A percentile compares a stretch with the other conserved stretches of the same genome.
Evolutionary conservation across 1,284 basidiomycete species (phyloP).

Genomic region (Retiboletus fuscus): DNA sequence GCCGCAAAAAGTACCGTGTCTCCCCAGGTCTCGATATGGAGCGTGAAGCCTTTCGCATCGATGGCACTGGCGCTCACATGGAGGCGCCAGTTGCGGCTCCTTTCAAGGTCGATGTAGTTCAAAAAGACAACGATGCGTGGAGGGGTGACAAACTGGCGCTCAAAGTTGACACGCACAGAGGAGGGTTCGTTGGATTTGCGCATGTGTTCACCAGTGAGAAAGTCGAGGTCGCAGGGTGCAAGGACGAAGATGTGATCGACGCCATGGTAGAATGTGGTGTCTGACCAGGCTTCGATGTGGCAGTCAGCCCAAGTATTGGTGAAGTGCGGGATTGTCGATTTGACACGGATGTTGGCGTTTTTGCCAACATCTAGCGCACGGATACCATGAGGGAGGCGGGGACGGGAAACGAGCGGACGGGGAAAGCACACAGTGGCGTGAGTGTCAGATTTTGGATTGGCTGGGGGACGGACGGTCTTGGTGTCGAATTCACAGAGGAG

Average conservation of each 20-base stretch:
- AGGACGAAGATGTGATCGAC: conserved; percentile 25
- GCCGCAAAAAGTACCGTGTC: conserved; percentile 26
- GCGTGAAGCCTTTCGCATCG: conserved; percentile 34
- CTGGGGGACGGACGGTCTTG: conserved; percentile 3
- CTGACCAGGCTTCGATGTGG: conserved; percentile 26
- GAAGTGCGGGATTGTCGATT: conserved; percentile 18
- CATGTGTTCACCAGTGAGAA: conserved; percentile 37
- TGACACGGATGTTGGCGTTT: conserved; percentile 24
- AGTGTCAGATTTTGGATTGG: conserved; percentile 25
- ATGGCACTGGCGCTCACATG: conserved; percentile 24
- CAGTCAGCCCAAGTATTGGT: conserved; percentile 31
- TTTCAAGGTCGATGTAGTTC: conserved; percentile 35
- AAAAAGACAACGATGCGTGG: conserved; percentile 40
- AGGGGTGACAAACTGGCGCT: conserved; percentile 39
- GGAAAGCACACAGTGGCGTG: conserved; percentile 26
- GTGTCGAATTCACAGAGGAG: conserved; percentile 35
- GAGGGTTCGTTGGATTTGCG: conserved; percentile 11
- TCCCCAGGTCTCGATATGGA: conserved; percentile 32
- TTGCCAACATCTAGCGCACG: conserved; percentile 25
- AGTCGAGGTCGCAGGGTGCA: conserved; percentile 36
- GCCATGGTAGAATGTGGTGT: conserved; percentile 21
- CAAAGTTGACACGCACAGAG: conserved; percentile 30
- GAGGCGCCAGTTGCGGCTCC: conserved; percentile 28
- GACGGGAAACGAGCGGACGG: conserved; percentile 30
- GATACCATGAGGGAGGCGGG: conserved; percentile 37